These are phyloP conservation scores for Komagataella phaffii DNA, from an alignment of 805 yeast species.

Conservation along the genomic window DNA sequence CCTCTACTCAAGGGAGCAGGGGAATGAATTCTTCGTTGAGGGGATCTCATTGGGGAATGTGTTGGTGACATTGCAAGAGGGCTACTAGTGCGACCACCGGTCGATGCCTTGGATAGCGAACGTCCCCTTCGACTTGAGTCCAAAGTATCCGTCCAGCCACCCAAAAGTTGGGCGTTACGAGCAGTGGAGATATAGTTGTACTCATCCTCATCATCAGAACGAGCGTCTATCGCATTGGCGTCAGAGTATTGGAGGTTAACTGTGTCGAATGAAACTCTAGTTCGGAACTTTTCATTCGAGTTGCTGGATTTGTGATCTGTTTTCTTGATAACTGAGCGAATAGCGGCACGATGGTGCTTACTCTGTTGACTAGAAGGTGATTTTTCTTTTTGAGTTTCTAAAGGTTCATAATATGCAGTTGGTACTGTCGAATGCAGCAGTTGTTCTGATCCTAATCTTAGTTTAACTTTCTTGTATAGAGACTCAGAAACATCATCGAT, in stretches of 20 bases:
- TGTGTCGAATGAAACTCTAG: conserved; percentile 41
- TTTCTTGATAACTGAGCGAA: not conserved
- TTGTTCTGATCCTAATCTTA: not conserved
- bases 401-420: not conserved
- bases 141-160: not conserved
- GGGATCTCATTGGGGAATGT: not conserved
- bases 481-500: not conserved
- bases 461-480: not conserved
- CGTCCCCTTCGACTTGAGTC: not conserved
- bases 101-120: not conserved
- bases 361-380: conserved; percentile 2
- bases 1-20: not conserved
- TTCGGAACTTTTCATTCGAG: conserved; percentile 5
- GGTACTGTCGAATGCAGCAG: not conserved
- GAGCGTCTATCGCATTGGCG: conserved; percentile 10
- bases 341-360: conserved; percentile 1
- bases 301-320: not conserved
- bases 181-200: not conserved
- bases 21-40: not conserved
- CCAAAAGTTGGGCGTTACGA: not conserved
- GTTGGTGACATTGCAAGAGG: not conserved
- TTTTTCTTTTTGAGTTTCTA: not conserved
- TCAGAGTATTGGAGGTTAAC: conserved; percentile 24
- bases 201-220: conserved; percentile 9
- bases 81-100: not conserved